phyloP scores from a whole-genome alignment of 2,329 filamentous ascomycete genomes.

The Xylariaceae sp. region DNA sequence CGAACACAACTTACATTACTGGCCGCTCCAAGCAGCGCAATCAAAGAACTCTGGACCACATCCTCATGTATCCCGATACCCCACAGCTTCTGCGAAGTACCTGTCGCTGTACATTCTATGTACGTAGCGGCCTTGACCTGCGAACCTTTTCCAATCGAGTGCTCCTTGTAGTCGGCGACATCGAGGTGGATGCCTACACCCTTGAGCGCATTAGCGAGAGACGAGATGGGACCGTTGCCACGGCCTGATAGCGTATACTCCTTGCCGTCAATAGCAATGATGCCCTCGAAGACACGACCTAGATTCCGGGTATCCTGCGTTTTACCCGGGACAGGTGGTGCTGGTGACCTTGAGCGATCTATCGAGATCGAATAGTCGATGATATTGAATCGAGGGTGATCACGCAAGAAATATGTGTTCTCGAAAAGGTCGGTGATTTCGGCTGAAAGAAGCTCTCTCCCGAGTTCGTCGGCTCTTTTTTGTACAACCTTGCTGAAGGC shows the following conservation, averaged over 20 bases:
- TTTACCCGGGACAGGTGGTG: constrained; percentile 63
- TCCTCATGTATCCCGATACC: constrained; percentile 90
- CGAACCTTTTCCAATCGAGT: constrained; percentile 77
- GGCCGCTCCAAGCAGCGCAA: constrained; percentile 79
- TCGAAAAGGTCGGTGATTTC: constrained; percentile 91
- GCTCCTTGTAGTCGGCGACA: constrained; percentile 93
- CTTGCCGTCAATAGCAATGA: constrained; percentile 74
- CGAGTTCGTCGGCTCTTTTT: constrained; percentile 70
- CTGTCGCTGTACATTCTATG: constrained; percentile 76
- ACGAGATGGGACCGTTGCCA: constrained; percentile 88
- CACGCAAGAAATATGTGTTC: constrained; percentile 76
- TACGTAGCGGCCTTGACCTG: constrained; percentile 93
- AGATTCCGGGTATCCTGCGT: constrained; percentile 74
- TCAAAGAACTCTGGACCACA: constrained; percentile 83
- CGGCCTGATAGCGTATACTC: constrained; percentile 76
- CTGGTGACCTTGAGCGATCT: constrained; percentile 74
- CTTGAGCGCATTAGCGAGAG: constrained; percentile 75
- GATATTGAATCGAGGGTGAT: constrained; percentile 79
- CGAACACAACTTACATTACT: constrained; percentile 62
- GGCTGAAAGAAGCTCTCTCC: constrained; percentile 74
- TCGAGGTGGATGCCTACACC: constrained; percentile 80
- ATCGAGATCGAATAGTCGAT: constrained; percentile 89
- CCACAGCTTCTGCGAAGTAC: constrained; percentile 72
- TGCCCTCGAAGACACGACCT: constrained; percentile 77
- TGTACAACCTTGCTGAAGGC: constrained; percentile 89